These are phyloP conservation scores for Cylindrotheca closterium DNA, from an alignment of 108 stramenopile species.

Conservation along the genomic window DNA sequence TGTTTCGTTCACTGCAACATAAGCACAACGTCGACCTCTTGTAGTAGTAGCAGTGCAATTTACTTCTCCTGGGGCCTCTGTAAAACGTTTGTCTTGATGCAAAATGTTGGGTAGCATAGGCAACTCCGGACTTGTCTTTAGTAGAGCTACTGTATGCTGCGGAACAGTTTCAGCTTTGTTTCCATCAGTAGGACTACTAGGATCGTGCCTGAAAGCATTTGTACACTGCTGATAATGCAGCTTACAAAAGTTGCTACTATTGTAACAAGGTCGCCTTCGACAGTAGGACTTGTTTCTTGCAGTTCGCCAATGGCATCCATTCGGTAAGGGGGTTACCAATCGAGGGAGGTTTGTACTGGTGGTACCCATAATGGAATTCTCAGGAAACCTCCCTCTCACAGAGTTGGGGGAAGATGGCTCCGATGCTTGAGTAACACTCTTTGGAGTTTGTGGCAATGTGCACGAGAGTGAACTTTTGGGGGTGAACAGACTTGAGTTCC, in stretches of 20 bases:
- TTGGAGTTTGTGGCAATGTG: too few species aligned
- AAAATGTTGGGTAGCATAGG: not conserved
- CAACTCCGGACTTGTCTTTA: too few species aligned
- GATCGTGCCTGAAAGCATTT: too few species aligned
- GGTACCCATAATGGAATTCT: not conserved
- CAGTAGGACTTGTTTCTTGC: conserved; percentile 36
- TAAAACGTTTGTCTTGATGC: conserved; percentile 35
- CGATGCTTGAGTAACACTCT: too few species aligned
- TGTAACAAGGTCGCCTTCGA: conserved; percentile 33
- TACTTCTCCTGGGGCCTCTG: conserved; percentile 11
- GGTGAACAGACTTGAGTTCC: too few species aligned
- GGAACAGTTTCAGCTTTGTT: too few species aligned
- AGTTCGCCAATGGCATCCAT: conserved; percentile 42
- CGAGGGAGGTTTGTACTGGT: not conserved
- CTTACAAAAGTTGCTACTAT: conserved; percentile 45
- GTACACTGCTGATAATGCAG: conserved; percentile 29
- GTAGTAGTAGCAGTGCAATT: conserved; percentile 47
- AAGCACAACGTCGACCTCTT: conserved; percentile 42
- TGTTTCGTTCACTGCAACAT: conserved; percentile 33
- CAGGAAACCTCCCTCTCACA: too few species aligned
- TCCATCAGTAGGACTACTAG: too few species aligned
- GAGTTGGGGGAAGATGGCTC: too few species aligned
- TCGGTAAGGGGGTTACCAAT: conserved; percentile 8
- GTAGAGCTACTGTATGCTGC: too few species aligned
- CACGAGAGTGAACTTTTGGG: too few species aligned